Evolutionary conservation across 2,329 filamentous ascomycete genomes (phyloP), one percentile per base, ranked within the genome.

Genomic region (Aspergillus niger): DNA sequence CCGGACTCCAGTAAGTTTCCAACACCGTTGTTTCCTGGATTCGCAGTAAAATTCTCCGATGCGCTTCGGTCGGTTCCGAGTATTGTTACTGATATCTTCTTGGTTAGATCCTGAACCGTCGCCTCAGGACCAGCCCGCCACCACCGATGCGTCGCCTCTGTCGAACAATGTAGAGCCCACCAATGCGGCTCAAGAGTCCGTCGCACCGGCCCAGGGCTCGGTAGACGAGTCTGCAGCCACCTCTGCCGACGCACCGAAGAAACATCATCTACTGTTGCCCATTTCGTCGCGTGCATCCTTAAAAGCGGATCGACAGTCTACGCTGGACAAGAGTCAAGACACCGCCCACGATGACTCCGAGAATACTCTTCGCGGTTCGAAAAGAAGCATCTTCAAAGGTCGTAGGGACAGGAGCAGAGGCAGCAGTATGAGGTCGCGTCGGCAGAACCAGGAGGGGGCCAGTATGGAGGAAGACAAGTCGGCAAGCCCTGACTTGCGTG

Each of bases 321-420:
- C 66, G 1, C 61, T 70, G n/a, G 72, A 74, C n/a, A 70, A 68
- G 51, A 66, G 71, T 10, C 72, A 72, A 53, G 74, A 77, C 32
- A 61, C 64, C n/a, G 62, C 67, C 38, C 67, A 71, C 28, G 72
- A 76, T 61, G 74, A 72, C 49, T 69, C 72, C 26, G 86, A 86
- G 69, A 89, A 85, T 72, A 85, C 87, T 68, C 83, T 85, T 67
- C 83, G 83, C 61, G 82, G 83, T 66, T 90, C 89, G 52, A 89
- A 86, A 75, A 86, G 82, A 66, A 90, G 87, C 76, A 86, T 88
- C 69, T 77, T 86, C 58, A 86, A 83, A 63, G 81, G 84, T 66
- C 83, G 85, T 69, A 82, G 86, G 70, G 89, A 89, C 77, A 86
- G 86, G 68, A 91, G 88, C 77, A 83, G 85, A 63, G 86, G 85